Evolutionary conservation across 306 rosid genomes (phyloP), one percentile per base, ranked within the genome.

Genomic region (Cucurbita pepo): DNA sequence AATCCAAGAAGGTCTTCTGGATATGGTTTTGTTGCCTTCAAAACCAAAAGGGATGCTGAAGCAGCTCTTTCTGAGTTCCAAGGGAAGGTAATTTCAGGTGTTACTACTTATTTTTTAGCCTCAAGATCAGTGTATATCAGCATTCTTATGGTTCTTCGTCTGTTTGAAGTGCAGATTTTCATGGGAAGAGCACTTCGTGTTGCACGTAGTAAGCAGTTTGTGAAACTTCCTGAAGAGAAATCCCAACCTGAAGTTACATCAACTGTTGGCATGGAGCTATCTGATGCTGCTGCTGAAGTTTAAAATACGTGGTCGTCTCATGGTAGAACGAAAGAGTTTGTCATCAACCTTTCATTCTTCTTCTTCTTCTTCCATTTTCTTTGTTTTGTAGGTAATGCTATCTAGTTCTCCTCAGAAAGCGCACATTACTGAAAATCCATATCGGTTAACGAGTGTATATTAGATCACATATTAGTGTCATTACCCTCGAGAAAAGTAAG

Each of bases 21-120:
- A 38, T 91, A 89, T 88, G 99, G 96, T 77, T 91, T 95, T 84
- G 96, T 95, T 67, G 78, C 88, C 77, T 95, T 81, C 89, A 91
- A 85, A 77, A 62, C 90, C 71, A 91, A 88, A 87, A 86, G 85
- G 85, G 85, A 88, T 73, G 99, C 97, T 8, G 86, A 85, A 11
- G 88, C 82, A 54, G 95, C 97, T 60, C 88, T 95, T 81, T 5
- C 86, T 40, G 85, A 78, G 73, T 84, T 84, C 77, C 84, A 90
- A 69, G 93, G 89, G 71, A 95, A 95, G 99, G 97, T 95, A 85
- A 66, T 79, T 25, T 55, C 65, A 55, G 18, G 34, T 40, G 10
- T 13, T 36, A 6, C 13, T 71, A n/a, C 45, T n/a, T 11, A 18
- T 66, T 5, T 18, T 5, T 71, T 53, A 34, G 10, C 48, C 63